Base-by-base conservation (phyloP, 2,329 filamentous ascomycete species). In the Diplodia seriata region DNA sequence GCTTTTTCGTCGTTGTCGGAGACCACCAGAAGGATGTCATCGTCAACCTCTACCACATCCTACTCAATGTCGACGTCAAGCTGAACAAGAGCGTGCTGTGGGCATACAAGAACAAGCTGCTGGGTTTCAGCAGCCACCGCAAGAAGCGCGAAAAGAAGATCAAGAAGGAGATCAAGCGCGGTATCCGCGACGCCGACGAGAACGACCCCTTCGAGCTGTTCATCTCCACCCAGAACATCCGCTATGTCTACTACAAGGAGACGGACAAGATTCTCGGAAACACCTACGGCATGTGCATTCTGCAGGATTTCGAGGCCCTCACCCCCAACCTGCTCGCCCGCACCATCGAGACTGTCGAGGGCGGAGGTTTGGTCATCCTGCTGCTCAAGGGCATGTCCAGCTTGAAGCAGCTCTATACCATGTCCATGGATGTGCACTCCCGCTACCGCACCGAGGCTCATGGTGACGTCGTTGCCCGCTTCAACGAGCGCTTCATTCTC, bases 241-340 rank as follows among this genome's bases (percentile, higher is more conserved):
- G 95, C 80, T 99, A 99, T 86, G 93, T 95, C 68, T 99, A 97
- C 85, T 99, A 99, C 85, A 99, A 99, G 82, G 95, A 99, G 83
- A 98, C 95, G 33, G 95, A 99, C 76, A 98, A 97, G 85, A 97
- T 99, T 76, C 82, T 98, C 68, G 95, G 95, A 78, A 97, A 98
- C 79, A 99, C 95, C 53, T 99, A 95, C 77, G 94, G 94, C 77
- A 97, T 97, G 92, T 97, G 93, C 79, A 97, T 99, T 71, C 82
- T 99, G 73, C 95, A 99, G 80, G 95, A 99, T 77, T 99, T 99
- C 75, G 95, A 99, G 81, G 95, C 94, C 50, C 87, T 99, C 73
- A 99, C 95, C 11, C 95, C 95, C n/a, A 99, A 99, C 77, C 86
- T 97, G 71, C 87, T 99, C 38, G 95, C 95, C 26, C 88, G 94